phyloP scores from a whole-genome alignment of 2,329 filamentous ascomycete genomes.

The Aspergillus intermedius region DNA sequence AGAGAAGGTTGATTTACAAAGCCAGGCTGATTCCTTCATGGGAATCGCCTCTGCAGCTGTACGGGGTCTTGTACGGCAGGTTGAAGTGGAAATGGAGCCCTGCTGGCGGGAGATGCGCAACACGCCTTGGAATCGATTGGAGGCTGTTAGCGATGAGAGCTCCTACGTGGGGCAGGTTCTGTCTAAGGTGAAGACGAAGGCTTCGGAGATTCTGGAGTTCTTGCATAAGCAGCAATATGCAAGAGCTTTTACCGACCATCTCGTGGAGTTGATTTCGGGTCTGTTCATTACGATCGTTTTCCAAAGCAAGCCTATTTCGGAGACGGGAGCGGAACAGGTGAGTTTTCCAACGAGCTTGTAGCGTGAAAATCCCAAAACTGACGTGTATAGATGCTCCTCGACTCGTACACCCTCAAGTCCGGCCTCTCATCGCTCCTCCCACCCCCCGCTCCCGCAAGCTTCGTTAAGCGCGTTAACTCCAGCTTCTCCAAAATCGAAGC shows the following conservation, averaged over 20 bases:
- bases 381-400: constrained; percentile 71
- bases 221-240: constrained; percentile 90
- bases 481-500: constrained; percentile 84
- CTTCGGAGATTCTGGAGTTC: constrained; percentile 67
- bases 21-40: constrained; percentile 90
- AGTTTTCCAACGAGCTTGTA: background rate
- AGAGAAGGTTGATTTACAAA: constrained; percentile 76
- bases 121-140: constrained; percentile 89
- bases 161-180: constrained; percentile 82
- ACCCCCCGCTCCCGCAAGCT: constrained; percentile 57
- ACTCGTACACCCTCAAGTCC: constrained; percentile 67
- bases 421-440: constrained; percentile 44
- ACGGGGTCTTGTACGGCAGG: constrained; percentile 71
- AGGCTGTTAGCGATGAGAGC: constrained; percentile 88
- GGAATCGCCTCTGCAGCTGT: constrained; percentile 87
- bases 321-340: constrained; percentile 88
- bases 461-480: constrained; percentile 77
- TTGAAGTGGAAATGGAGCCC: constrained; percentile 74
- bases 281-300: constrained; percentile 79
- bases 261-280: constrained; percentile 80
- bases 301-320: constrained; percentile 82
- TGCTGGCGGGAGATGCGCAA: constrained; percentile 97
- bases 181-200: constrained; percentile 62
- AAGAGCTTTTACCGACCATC: constrained; percentile 86
- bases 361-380: background rate